Base-by-base conservation (phyloP, 2,329 filamentous ascomycete species). In the Sphaerostilbella broomeana region DNA sequence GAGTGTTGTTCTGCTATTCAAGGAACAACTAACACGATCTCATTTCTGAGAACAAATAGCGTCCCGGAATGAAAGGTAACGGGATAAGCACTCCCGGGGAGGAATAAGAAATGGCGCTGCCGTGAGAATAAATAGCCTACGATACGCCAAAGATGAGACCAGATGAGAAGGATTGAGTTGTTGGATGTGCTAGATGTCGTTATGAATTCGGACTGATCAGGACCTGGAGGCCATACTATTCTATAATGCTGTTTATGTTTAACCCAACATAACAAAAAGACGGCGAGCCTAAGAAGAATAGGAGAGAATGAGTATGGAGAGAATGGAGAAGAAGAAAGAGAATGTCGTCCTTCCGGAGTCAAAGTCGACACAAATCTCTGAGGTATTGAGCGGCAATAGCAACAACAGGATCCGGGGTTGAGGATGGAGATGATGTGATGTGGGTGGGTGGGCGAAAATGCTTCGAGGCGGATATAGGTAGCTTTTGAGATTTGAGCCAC, bases 401-500 rank as follows among this genome's bases (percentile, higher is more conserved):
- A 38, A 32, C 29, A 32, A 20, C 20, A 32, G 35, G 33, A 42
- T 42, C 40, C 37, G 40, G 40, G 40, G 35, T n/a, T 39, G 35
- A 38, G 25, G 35, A 38, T 33, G 35, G 40, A 35, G 40, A 38
- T 32, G 37, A 40, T 37, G 42, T 35, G n/a, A n/a, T n/a, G n/a
- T n/a, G n/a, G n/a, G n/a, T n/a, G 38, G 39, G 27, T 37, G 39
- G 33, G 33, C 24, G 28, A 41, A 33, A 33, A 33, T 24, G 30
- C 17, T 9, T 21, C 7, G 25, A 43, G 32, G 35, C 40, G 47
- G 47, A 42, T 35, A 47, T 43, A 38, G 44, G 47, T 47, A 47
- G 51, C 47, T 53, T 52, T 51, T 53, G 49, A 52, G 40, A 40
- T 42, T 42, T 37, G 29, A 42, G 42, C 38, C 42, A 39, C 38